These are phyloP conservation scores for Podospora fimiseda DNA, from an alignment of 495 filamentous ascomycete species.

Conservation along the genomic window DNA sequence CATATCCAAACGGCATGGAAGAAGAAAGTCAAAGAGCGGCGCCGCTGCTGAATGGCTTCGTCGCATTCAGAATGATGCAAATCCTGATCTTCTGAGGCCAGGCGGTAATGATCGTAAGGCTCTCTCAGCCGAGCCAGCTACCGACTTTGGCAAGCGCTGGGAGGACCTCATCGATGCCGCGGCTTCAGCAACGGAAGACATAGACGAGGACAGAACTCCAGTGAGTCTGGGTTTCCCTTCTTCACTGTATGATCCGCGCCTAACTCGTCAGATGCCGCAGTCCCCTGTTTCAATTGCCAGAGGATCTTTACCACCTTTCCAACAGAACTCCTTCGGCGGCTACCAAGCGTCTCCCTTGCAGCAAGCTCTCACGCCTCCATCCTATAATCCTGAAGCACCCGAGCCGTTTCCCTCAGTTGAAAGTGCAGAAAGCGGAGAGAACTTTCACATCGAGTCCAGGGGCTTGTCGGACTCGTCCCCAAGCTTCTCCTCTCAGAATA, in stretches of 20 bases:
- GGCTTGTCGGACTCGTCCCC: constrained; percentile 51
- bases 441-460: constrained; percentile 57
- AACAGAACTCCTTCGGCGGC: constrained; percentile 55
- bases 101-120: constrained; percentile 75
- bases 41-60: constrained; percentile 42
- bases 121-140: constrained; percentile 73
- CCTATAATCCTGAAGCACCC: constrained; percentile 55
- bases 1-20: constrained; percentile 72
- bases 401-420: constrained; percentile 86
- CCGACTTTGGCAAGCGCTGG: constrained; percentile 80
- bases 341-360: constrained; percentile 84
- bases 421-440: constrained; percentile 51
- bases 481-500: constrained; percentile 49
- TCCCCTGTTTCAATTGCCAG: constrained; percentile 64
- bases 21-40: constrained; percentile 58
- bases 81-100: constrained; percentile 47
- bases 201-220: constrained; percentile 76
- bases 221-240: constrained; percentile 48
- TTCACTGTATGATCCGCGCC: constrained; percentile 29
- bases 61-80: constrained; percentile 41
- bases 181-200: constrained; percentile 85
- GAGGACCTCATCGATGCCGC: constrained; percentile 85
- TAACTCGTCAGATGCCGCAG: constrained; percentile 54
- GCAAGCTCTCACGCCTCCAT: constrained; percentile 76
- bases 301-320: constrained; percentile 69